Evolutionary conservation across 2,329 filamentous ascomycete species (phyloP).

Genomic region (Alternaria triticina): DNA sequence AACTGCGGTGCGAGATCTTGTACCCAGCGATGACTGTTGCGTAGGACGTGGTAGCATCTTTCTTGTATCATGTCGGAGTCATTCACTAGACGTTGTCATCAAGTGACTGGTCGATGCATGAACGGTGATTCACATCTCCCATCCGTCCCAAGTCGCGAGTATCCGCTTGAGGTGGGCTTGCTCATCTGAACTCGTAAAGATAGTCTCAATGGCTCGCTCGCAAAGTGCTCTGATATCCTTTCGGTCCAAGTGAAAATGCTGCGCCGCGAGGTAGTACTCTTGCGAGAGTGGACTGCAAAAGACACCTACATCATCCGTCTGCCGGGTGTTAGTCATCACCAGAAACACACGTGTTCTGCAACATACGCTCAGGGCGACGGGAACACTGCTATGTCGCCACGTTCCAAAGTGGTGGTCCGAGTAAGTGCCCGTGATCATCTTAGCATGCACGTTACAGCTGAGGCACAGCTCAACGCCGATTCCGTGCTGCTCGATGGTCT

Average conservation of each 20-base stretch:
- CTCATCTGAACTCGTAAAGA: conserved; percentile 71
- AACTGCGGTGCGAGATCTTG: background rate
- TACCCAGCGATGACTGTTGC: background rate
- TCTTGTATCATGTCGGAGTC: no score
- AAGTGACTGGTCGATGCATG: no score
- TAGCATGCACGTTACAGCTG: conserved; percentile 80
- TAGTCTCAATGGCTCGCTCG: conserved; percentile 66
- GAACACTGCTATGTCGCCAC: conserved; percentile 66
- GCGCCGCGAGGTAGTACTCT: conserved; percentile 75
- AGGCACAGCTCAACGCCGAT: conserved; percentile 78
- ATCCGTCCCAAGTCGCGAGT: no score
- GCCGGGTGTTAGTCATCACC: conserved; percentile 15
- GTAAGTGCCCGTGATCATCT: conserved; percentile 71
- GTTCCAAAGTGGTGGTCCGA: conserved; percentile 77
- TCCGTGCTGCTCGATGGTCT: conserved; percentile 59
- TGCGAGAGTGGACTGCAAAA: conserved; percentile 79
- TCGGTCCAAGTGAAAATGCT: conserved; percentile 68
- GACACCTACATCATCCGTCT: conserved; percentile 86
- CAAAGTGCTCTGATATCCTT: conserved; percentile 62
- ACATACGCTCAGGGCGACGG: conserved; percentile 72
- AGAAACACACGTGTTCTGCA: background rate
- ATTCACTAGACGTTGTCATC: no score
- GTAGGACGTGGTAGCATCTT: no score
- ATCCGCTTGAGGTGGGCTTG: no score
- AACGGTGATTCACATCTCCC: conserved; percentile 6